Evolutionary conservation across 257 asterid genomes (phyloP).

Genomic region (Solanum megistacrolobum): DNA sequence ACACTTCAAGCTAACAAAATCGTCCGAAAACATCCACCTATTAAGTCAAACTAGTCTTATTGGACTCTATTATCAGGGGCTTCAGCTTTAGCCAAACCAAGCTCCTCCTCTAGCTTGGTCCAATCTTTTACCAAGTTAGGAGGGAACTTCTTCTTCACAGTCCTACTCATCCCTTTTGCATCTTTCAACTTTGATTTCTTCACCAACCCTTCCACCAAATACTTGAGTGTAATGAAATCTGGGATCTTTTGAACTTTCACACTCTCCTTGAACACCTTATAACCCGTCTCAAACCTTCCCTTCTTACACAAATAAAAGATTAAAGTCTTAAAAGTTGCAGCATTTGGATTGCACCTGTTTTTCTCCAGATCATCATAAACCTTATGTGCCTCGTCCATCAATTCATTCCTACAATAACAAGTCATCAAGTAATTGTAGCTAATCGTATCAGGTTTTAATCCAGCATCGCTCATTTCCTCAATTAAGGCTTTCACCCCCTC

Average conservation of each 20-base stretch:
- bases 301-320: slow-evolving; percentile 45
- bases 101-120: slow-evolving; percentile 45
- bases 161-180: slow-evolving; percentile 49
- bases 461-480: slow-evolving; percentile 49
- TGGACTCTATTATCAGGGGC: neutral
- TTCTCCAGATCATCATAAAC: slow-evolving; percentile 43
- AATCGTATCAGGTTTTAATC: slow-evolving; percentile 48
- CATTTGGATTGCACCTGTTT: slow-evolving; percentile 48
- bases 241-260: slow-evolving; percentile 57
- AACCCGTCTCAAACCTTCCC: slow-evolving; percentile 42
- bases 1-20: neutral
- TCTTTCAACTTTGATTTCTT: slow-evolving; percentile 29
- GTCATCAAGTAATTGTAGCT: slow-evolving; percentile 67
- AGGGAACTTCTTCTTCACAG: slow-evolving; percentile 56
- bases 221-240: slow-evolving; percentile 57
- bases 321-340: slow-evolving; percentile 60
- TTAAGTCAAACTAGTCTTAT: neutral
- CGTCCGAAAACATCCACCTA: neutral
- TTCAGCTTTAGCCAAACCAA: slow-evolving; percentile 32
- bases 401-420: slow-evolving; percentile 42
- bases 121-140: slow-evolving; percentile 55
- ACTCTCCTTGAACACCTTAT: slow-evolving; percentile 59
- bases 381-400: slow-evolving; percentile 64
- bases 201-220: slow-evolving; percentile 53
- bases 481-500: slow-evolving; percentile 47